Base-by-base conservation (phyloP, 2,329 filamentous ascomycete species). In the Orbilia javanica region DNA sequence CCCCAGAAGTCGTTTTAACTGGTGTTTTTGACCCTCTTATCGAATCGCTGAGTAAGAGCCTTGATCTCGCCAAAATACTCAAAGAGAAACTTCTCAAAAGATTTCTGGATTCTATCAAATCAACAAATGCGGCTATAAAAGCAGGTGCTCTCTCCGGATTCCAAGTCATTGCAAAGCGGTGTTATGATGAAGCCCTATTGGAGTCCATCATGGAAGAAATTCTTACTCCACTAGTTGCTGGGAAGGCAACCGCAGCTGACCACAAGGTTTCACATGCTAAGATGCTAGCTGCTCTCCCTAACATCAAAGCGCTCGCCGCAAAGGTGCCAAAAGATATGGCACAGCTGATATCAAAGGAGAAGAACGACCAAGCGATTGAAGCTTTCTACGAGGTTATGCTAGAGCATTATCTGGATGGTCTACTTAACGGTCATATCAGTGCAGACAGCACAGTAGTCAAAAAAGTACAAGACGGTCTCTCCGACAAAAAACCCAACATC, bases 41-140 rank as follows among this genome's bases (percentile, higher is more conserved):
- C 75, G 84, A 87, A 7, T 89, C 93, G 29, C 86, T 99, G 5
- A 90, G 93, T 0, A 83, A 85, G 29, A 86, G 86, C 4, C 87
- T 96, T 81, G 95, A 99, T 82, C 87, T 98, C 18, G 95, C 95
- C 7, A 88, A 90, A 42, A 85, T 92, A 3, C 86, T 98, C 18
- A 87, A 88, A 65, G 86, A 87, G 27, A 92, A 92, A 79, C 87
- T 99, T 39, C 84, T 96, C 42, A 98, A 97, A 84, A 93, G 94
- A 4, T 86, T 99, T 11, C 85, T 98, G n/a, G 90, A 93, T 46
- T 97, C 94, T 83, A 87, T 94, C 84, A 97, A 97, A 84, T 98
- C 96, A 0, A 94, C 92, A 82, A 98, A 97, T 83, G 86, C 89
- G 13, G 84, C 85, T 1, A 93, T 97, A 79, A 90, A 95, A 70